These are phyloP conservation scores for Rosa hybrid DNA, from an alignment of 331 rosid species.

Conservation along the genomic window DNA sequence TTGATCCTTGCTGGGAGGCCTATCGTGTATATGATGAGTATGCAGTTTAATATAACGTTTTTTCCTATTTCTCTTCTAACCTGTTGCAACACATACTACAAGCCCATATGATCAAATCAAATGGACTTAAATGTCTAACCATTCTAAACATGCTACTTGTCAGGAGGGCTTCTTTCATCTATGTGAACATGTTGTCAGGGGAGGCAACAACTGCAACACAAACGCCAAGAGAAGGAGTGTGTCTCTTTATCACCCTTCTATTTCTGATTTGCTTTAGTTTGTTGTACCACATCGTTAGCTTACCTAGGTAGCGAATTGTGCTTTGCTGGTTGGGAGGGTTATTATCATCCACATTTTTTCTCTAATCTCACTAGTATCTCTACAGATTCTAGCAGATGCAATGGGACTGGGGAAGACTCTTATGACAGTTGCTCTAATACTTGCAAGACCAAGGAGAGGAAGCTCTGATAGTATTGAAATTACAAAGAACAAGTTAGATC, in stretches of 20 bases:
- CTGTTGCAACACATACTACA: neutral
- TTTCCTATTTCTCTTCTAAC: neutral
- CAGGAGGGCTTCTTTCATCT: slow-evolving; percentile 62
- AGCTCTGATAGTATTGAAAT: slow-evolving; percentile 19
- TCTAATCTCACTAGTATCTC: slow-evolving; percentile 15
- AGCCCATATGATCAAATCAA: neutral
- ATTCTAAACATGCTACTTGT: slow-evolving; percentile 12
- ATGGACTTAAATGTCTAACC: neutral
- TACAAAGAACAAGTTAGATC: slow-evolving; percentile 22
- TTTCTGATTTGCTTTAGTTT: neutral
- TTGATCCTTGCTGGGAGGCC: slow-evolving; percentile 90
- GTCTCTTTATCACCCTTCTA: slow-evolving; percentile 33
- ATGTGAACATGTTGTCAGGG: slow-evolving; percentile 72
- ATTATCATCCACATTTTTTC: neutral
- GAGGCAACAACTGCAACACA: slow-evolving; percentile 67
- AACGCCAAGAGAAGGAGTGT: slow-evolving; percentile 91
- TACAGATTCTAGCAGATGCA: slow-evolving; percentile 81
- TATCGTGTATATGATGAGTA: slow-evolving; percentile 69
- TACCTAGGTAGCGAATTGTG: neutral
- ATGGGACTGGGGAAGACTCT: slow-evolving; percentile 97
- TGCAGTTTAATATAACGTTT: slow-evolving; percentile 13
- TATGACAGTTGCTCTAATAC: slow-evolving; percentile 79
- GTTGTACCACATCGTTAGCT: neutral
- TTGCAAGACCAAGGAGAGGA: slow-evolving; percentile 46
- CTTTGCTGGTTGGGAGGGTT: neutral